These are phyloP conservation scores for Ophiostoma quercus DNA, from an alignment of 2,329 filamentous ascomycete species.

Conservation along the genomic window DNA sequence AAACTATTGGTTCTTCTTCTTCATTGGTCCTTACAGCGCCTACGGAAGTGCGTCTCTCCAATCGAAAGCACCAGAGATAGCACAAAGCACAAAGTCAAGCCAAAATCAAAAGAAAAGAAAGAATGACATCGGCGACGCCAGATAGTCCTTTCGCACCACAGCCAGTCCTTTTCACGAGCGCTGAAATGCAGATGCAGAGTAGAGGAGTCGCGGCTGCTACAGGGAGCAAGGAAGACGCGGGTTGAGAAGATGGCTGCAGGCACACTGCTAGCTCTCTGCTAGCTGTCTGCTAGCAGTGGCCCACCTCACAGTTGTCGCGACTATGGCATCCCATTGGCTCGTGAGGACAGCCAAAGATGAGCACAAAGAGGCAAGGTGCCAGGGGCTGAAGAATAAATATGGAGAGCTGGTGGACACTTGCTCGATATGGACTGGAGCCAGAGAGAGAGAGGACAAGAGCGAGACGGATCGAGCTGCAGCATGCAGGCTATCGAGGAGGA, in stretches of 20 bases:
- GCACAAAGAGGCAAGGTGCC: not conserved
- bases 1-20: not conserved
- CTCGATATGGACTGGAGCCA: not conserved
- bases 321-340: conserved; percentile 4
- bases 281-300: not conserved
- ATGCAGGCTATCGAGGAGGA: not conserved
- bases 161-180: not conserved
- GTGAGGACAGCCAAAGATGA: not conserved
- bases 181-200: conserved; percentile 1
- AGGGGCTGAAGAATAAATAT: conserved; percentile 12
- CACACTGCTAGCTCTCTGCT: not conserved
- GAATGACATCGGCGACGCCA: not conserved
- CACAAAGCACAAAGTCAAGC: not conserved
- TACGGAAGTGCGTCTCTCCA: not conserved
- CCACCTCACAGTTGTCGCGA: not conserved
- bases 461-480: not conserved
- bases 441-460: not conserved
- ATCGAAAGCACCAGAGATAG: not conserved
- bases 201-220: not conserved
- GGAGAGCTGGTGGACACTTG: not conserved
- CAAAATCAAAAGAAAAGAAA: not conserved
- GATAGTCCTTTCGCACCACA: not conserved
- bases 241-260: not conserved
- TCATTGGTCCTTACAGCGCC: not conserved
- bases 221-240: not conserved